A percentile compares a stretch with the other conserved stretches of the same genome.
These are phyloP conservation scores for Waltergamsia citrina DNA, from an alignment of 2,329 filamentous ascomycete genomes.

Conservation along the genomic window DNA sequence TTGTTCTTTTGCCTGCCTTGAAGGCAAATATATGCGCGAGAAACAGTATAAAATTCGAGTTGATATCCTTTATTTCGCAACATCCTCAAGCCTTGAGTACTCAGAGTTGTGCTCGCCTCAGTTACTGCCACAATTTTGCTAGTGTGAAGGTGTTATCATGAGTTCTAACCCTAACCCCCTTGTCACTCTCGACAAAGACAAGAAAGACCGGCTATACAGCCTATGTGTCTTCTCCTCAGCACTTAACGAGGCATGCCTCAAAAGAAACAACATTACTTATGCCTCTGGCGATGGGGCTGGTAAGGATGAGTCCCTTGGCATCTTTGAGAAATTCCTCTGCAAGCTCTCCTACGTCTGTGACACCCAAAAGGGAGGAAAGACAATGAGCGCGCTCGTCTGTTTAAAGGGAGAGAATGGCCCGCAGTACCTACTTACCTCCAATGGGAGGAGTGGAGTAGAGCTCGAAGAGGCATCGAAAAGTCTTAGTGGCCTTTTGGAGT, in stretches of 20 bases:
- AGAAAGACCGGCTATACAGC: slow-evolving; percentile 1
- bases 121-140: too few species aligned
- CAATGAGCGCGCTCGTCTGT: slow-evolving; percentile 5
- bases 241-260: slow-evolving; percentile 5
- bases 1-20: too few species aligned
- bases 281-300: slow-evolving; percentile 5
- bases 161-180: too few species aligned
- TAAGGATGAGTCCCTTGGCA: not conserved
- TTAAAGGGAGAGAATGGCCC: slow-evolving; percentile 3
- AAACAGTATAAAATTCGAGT: too few species aligned
- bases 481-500: slow-evolving; percentile 5
- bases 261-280: slow-evolving; percentile 5
- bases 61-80: too few species aligned
- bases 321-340: slow-evolving; percentile 6
- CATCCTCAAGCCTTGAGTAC: too few species aligned
- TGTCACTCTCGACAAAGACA: not conserved
- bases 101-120: too few species aligned
- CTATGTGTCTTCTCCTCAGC: slow-evolving; percentile 2
- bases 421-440: slow-evolving; percentile 8
- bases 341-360: slow-evolving; percentile 9
- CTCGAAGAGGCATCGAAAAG: slow-evolving; percentile 5
- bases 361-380: slow-evolving; percentile 4
- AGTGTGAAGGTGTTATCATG: too few species aligned
- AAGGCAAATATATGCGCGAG: too few species aligned
- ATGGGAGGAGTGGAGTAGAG: slow-evolving; percentile 4